phyloP scores from a whole-genome alignment of 1,284 basidiomycete species.

The Puccinia sorghi region DNA sequence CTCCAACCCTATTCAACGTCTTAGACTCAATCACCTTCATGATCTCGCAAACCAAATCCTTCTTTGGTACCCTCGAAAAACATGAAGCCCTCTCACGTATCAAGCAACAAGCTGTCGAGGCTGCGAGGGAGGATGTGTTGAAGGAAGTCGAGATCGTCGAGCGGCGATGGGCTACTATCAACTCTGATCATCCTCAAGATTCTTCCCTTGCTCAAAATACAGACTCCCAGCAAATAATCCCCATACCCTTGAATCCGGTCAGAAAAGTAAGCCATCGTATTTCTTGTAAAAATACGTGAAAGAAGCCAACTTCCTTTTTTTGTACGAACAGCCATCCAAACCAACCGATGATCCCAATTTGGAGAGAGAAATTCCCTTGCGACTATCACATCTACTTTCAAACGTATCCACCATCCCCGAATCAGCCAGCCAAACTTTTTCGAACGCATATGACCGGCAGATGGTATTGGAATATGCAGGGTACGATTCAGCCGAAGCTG shows the following conservation, averaged over 20 bases:
- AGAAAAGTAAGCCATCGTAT: conserved; percentile 24
- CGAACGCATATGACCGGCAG: conserved; percentile 31
- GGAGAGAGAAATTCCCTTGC: conserved; percentile 34
- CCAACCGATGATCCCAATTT: conserved; percentile 27
- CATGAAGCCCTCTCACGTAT: conserved; percentile 20
- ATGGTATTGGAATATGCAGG: conserved; percentile 48
- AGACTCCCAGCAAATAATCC: background rate
- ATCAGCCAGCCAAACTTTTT: conserved; percentile 13
- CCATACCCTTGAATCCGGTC: conserved; percentile 32
- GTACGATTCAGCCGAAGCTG: conserved; percentile 45
- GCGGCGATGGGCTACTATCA: background rate
- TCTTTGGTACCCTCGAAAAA: conserved; percentile 41
- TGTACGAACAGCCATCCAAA: conserved; percentile 47
- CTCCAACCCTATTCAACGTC: conserved; percentile 30
- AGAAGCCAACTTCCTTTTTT: too few species aligned
- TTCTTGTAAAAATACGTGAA: background rate
- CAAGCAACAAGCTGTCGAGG: background rate
- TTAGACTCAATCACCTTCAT: conserved; percentile 45
- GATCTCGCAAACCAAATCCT: conserved; percentile 40
- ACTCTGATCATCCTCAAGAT: background rate
- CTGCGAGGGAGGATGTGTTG: conserved; percentile 24
- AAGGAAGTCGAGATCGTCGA: conserved; percentile 28
- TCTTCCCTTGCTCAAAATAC: background rate
- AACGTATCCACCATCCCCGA: conserved; percentile 47
- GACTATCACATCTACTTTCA: conserved; percentile 38